Conservation (phyloP, 2,329 filamentous ascomycete genomes). For the Diaporthe humulicola region DNA sequence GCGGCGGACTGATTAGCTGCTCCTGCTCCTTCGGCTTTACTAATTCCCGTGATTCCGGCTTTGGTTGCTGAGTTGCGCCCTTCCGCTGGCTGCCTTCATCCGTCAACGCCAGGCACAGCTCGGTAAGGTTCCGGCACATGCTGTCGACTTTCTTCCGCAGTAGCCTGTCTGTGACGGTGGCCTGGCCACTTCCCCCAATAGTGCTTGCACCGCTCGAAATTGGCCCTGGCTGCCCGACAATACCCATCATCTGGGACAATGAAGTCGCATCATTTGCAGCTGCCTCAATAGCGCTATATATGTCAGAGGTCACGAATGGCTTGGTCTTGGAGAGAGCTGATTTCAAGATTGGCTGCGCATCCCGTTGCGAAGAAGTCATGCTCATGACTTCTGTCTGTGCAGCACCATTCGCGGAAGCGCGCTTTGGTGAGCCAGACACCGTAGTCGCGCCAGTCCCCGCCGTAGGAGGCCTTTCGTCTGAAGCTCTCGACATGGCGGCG, state of each 20-base stretch:
- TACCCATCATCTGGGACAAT: constrained; percentile 83
- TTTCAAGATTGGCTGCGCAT: constrained; percentile 82
- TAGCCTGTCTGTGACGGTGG: constrained; percentile 81
- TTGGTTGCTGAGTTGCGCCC: constrained; percentile 41
- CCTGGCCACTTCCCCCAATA: constrained; percentile 62
- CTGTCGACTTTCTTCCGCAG: constrained; percentile 91
- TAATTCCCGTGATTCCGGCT: constrained; percentile 42
- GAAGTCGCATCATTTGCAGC: constrained; percentile 85
- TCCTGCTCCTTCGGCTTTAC: constrained; percentile 40
- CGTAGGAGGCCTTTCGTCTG: constrained; percentile 87
- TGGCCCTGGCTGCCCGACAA: constrained; percentile 75
- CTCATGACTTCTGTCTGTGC: constrained; percentile 59
- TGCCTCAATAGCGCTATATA: constrained; percentile 84
- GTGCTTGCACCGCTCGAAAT: constrained; percentile 77
- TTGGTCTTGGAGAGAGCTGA: constrained; percentile 86
- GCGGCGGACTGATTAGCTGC: constrained; percentile 58
- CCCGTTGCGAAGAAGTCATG: constrained; percentile 57
- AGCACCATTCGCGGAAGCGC: constrained; percentile 65
- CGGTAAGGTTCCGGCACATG: constrained; percentile 91
- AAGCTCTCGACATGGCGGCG: constrained; percentile 80
- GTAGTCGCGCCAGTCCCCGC: constrained; percentile 93
- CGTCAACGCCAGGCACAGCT: constrained; percentile 87
- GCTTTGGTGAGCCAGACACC: constrained; percentile 89
- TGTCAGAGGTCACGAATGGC: constrained; percentile 74
- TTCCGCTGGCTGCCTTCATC: constrained; percentile 65